phyloP scores from a whole-genome alignment of 75 land plant species.

The Cunninghamia lanceolata region DNA sequence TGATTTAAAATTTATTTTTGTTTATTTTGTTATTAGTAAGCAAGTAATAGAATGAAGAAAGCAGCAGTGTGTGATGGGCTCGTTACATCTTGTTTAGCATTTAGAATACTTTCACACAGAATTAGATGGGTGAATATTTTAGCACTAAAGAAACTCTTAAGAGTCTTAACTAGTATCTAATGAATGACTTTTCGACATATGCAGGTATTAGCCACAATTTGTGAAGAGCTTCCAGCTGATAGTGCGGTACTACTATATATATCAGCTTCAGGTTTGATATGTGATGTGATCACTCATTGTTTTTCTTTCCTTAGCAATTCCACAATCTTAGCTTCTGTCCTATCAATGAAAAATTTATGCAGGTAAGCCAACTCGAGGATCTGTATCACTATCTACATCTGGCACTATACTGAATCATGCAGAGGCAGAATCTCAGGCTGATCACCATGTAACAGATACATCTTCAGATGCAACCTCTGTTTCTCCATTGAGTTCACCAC shows the following conservation, averaged over 20 bases:
- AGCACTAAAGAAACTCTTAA: not conserved
- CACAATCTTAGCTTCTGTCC: not conserved
- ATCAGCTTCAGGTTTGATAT: conserved; percentile 66
- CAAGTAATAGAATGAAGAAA: not conserved
- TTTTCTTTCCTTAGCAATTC: not conserved
- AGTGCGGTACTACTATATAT: conserved; percentile 70
- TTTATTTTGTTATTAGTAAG: not conserved
- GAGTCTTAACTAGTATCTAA: not conserved
- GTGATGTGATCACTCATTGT: not conserved
- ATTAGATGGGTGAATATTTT: not conserved
- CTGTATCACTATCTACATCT: conserved; percentile 11
- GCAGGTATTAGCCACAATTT: conserved; percentile 84
- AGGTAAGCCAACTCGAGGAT: conserved; percentile 34
- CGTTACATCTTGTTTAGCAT: not conserved
- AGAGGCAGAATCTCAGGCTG: conserved; percentile 12
- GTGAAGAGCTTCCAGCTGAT: conserved; percentile 89
- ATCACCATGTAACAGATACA: conserved; percentile 15
- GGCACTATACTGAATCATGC: conserved; percentile 13
- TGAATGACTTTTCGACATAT: not conserved
- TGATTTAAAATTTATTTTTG: not conserved
- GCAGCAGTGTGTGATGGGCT: not conserved
- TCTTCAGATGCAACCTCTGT: conserved; percentile 16
- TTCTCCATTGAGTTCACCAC: conserved; percentile 21
- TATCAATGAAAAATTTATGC: conserved; percentile 12
- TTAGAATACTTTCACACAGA: not conserved